Base-by-base conservation (phyloP, 2,329 filamentous ascomycete species). In the Botrytis galanthina region DNA sequence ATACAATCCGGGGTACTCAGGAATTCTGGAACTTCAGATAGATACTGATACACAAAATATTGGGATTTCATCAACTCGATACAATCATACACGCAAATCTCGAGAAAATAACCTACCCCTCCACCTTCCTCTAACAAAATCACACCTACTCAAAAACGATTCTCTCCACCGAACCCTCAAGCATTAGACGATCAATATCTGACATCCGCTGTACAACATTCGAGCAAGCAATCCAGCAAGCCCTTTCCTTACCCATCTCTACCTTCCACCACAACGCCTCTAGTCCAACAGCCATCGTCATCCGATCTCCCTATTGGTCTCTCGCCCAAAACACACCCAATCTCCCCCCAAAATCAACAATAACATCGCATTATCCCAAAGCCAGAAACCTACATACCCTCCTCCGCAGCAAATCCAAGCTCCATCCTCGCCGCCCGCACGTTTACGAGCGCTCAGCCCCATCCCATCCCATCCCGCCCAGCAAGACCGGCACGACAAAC, bases 281-380 rank as follows among this genome's bases (percentile, higher is more conserved):
- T 16, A 3, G 8, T 54, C 64, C 64, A n/a, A 7, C 46, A 10
- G 32, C 16, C n/a, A n/a, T 18, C 64, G 3, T 32, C 18, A 14
- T 37, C 64, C 48, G 8, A 42, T 68, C 32, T 35, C 20, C 66
- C 48, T 14, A 68, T 68, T 68, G 66, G 66, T 29, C 48, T 42
- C n/a, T 20, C 48, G 9, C 20, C n/a, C 48, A 54, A 54, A 14
- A 54, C 48, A 14, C 48, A 54, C 48, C 12, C 48, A n/a, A 16
- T 54, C 12, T n/a, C 5, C 48, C 48, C 26, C 48, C 26, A 16
- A 54, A 16, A 54, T 54, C 48, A 54, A 54, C 48, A 54, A 54
- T 7, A 54, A 16, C 12, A n/a, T 54, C 48, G 16, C 26, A 54
- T n/a, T n/a, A 57, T 32, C 6, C 16, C 16, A 4, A 57, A 14